phyloP scores from a whole-genome alignment of 495 filamentous ascomycete species.

The Neurospora tetrasperma region DNA sequence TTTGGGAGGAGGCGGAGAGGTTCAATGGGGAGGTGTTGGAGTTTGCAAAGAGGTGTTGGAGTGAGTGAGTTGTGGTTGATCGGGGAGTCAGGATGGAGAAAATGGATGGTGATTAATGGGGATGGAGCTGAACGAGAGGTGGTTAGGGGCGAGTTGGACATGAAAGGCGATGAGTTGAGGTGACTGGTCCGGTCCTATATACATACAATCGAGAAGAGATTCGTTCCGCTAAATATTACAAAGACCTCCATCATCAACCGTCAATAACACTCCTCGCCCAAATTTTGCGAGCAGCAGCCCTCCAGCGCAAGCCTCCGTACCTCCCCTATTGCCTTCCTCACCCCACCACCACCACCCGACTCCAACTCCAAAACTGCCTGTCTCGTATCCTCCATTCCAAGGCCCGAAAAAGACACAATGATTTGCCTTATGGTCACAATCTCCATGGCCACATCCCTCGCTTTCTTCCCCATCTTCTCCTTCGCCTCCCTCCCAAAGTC shows the following conservation, averaged over 20 bases:
- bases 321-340: not conserved
- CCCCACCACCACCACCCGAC: not conserved
- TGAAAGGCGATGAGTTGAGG: not conserved
- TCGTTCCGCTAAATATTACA: not conserved
- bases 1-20: conserved; percentile 34
- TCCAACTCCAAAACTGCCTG: not conserved
- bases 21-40: conserved; percentile 30
- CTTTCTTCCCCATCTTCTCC: not conserved
- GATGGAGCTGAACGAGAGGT: not conserved
- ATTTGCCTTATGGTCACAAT: conserved; percentile 1
- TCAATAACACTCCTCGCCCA: not conserved
- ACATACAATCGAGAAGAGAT: not conserved
- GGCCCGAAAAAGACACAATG: not conserved
- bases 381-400: not conserved
- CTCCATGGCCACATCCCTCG: not conserved
- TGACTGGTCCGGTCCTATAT: not conserved
- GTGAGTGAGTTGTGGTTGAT: not conserved
- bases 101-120: not conserved
- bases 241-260: not conserved
- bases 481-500: conserved; percentile 2
- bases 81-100: not conserved
- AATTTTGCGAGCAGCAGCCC: not conserved
- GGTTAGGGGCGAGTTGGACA: not conserved
- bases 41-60: conserved; percentile 13
- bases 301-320: not conserved